Percentiles rank a stretch among this genome's conserved stretches.
These are phyloP conservation scores for Fraxinus platypoda DNA, from an alignment of 305 asterid genomes.

Conservation along the genomic window DNA sequence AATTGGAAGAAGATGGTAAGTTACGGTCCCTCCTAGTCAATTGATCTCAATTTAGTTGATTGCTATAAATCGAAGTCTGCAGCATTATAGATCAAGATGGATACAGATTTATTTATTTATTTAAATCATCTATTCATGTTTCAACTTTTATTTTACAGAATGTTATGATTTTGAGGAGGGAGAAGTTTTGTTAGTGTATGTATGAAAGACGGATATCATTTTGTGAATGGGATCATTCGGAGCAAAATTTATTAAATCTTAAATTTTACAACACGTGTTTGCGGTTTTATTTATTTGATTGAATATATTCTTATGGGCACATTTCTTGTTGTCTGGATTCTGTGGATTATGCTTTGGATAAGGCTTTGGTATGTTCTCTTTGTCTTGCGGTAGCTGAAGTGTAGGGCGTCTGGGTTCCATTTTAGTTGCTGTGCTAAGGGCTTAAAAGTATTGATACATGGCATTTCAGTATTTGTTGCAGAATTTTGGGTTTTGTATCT, in stretches of 20 bases:
- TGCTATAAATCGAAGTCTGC: neutral
- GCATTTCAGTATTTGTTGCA: neutral
- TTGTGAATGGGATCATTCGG: neutral
- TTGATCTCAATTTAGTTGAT: neutral
- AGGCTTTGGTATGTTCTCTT: neutral
- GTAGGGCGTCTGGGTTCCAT: neutral
- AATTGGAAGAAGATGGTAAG: neutral
- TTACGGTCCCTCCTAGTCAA: neutral
- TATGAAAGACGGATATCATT: neutral
- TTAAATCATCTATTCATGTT: neutral
- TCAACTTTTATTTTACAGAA: neutral
- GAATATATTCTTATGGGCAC: neutral
- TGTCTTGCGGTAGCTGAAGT: neutral
- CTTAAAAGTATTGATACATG: neutral
- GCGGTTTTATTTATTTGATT: neutral
- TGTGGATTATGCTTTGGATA: neutral
- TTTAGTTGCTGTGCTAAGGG: neutral
- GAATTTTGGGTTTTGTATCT: neutral
- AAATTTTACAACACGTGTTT: neutral
- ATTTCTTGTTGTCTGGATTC: neutral
- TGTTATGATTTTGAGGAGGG: neutral
- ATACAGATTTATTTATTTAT: neutral
- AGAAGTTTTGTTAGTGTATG: neutral
- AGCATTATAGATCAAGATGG: neutral
- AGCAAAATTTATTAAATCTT: neutral